Evolutionary conservation across 2,329 filamentous ascomycete genomes (phyloP), one percentile per base, ranked within the genome.

Genomic region (Parastagonospora avenae): DNA sequence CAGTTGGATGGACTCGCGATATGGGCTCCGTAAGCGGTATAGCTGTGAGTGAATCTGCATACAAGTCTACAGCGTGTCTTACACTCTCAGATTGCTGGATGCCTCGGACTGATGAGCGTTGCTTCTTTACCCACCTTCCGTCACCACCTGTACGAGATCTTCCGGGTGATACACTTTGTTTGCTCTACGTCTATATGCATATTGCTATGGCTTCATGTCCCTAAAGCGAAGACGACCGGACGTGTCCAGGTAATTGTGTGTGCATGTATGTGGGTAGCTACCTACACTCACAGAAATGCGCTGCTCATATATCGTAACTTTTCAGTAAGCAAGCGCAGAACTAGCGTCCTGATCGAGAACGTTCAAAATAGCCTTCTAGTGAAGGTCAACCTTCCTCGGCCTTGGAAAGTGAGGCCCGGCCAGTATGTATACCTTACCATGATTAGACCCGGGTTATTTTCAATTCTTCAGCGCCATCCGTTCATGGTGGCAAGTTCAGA

Each of bases 361-460:
- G 8, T 57, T 10, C n/a, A 52, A 14, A 51, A 54, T 10, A 47
- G 16, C n/a, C 27, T 62, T 27, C 11, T 42, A 19, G 14, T 60
- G 2, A 51, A 51, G n/a, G 43, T 62, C 12, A 48, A 35, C 5
- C 29, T 54, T 5, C 42, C 48, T 43, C 35, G 35, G 27, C 50
- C 39, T 37, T 63, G 31, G 58, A 61, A 49, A 32, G 39, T 63
- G 15, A 19, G 39, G 36, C 48, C 46, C 9, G 31, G 59, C 15
- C 24, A 62, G 38, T 62, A 62, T 42, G 42, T 55, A n/a, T 62
- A 59, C 19, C 45, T 62, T 32, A 62, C 50, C 3, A 55, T 48
- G 4, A 8, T 28, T 7, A 52, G 37, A 31, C 37, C 42, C 15
- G 33, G 54, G 24, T 53, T 55, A 1, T 53, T 55, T 27, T 57